A percentile compares a stretch with the other conserved stretches of the same genome.
Evolutionary conservation across 768 basidiomycete genomes (phyloP).

Genomic region (Myochromella boudieri): DNA sequence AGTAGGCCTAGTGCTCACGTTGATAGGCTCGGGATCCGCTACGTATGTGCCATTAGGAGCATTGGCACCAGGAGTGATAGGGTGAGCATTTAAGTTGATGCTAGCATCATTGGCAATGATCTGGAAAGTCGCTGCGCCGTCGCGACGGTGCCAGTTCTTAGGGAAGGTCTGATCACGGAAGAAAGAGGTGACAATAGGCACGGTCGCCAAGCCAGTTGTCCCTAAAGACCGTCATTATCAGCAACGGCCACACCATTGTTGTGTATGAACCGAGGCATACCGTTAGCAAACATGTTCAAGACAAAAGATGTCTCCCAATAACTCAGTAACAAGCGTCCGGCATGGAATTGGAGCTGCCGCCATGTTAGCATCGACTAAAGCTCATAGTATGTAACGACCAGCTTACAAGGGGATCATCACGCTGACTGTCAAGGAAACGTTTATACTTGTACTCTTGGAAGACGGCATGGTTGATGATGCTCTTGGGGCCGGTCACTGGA

Average conservation of each 20-base stretch:
- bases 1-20: too few relatives aligned
- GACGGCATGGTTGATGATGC: too few relatives aligned
- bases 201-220: background rate
- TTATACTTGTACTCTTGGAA: too few relatives aligned
- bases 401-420: too few relatives aligned
- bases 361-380: too few relatives aligned
- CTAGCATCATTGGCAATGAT: background rate
- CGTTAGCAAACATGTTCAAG: slow-evolving; percentile 2
- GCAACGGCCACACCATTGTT: background rate
- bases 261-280: background rate
- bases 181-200: background rate
- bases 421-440: too few relatives aligned
- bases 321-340: background rate
- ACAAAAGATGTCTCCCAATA: background rate
- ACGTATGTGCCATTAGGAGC: background rate
- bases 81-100: background rate
- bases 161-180: background rate
- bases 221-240: background rate
- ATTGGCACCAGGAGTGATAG: background rate
- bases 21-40: background rate
- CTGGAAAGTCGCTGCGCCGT: background rate
- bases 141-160: background rate
- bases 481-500: too few relatives aligned
- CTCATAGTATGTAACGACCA: too few relatives aligned
- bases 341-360: background rate